These are phyloP conservation scores for Yamadazyma ubonensis DNA, from an alignment of 805 yeast species.

Conservation along the genomic window DNA sequence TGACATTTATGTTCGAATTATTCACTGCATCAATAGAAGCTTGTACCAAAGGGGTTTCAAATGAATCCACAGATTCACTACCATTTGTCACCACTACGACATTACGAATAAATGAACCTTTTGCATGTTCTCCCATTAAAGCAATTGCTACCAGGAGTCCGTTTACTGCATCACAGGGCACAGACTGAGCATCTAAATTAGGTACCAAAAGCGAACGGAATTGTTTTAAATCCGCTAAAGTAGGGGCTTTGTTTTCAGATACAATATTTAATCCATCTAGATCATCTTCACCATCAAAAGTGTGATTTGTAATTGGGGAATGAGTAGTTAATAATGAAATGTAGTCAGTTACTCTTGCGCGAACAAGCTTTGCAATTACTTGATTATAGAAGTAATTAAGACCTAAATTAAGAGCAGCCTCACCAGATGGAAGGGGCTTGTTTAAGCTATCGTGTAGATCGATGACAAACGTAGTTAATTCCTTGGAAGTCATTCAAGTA, in stretches of 20 bases:
- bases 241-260: conserved; percentile 21
- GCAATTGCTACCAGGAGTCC: conserved; percentile 38
- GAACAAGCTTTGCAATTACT: conserved; percentile 21
- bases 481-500: conserved; percentile 25
- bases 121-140: conserved; percentile 27
- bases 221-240: conserved; percentile 18
- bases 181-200: conserved; percentile 5
- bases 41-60: conserved; percentile 16
- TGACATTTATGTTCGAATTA: conserved; percentile 17
- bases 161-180: conserved; percentile 22
- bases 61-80: conserved; percentile 14
- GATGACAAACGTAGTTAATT: conserved; percentile 47
- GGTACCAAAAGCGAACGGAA: conserved; percentile 10
- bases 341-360: conserved; percentile 40
- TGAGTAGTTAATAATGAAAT: conserved; percentile 33
- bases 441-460: conserved; percentile 51
- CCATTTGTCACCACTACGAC: conserved; percentile 35
- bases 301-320: conserved; percentile 18
- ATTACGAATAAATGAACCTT: conserved; percentile 34
- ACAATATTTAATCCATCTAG: conserved; percentile 22
- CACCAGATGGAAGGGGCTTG: conserved; percentile 16
- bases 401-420: conserved; percentile 33
- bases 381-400: conserved; percentile 41
- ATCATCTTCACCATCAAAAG: conserved; percentile 14
- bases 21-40: conserved; percentile 16